Conservation (phyloP, 345 rosid species). For the Ceriops decandra region DNA sequence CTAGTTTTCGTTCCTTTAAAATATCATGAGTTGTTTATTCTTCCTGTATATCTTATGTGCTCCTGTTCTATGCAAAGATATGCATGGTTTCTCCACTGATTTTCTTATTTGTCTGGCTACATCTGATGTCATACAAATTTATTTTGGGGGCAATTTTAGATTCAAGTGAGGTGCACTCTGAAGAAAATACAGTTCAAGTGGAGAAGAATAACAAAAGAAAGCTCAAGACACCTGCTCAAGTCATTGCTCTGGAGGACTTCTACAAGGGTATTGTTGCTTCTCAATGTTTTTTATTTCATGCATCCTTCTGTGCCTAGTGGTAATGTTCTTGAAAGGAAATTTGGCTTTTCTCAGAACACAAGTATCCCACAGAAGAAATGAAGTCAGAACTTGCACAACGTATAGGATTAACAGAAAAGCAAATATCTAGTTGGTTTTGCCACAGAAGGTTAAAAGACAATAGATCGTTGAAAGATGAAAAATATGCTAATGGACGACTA, state of each 20-base stretch:
- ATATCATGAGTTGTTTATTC: not conserved
- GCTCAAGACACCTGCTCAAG: slow-evolving; percentile 74
- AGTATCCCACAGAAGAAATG: slow-evolving; percentile 80
- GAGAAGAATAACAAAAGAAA: slow-evolving; percentile 59
- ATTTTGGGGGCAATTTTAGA: slow-evolving; percentile 30
- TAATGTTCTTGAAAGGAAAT: slow-evolving; percentile 13
- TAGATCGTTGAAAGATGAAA: slow-evolving; percentile 56
- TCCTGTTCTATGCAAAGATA: not conserved
- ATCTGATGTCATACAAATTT: slow-evolving; percentile 1
- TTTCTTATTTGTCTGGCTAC: not conserved
- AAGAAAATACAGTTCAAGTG: slow-evolving; percentile 53
- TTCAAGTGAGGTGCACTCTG: slow-evolving; percentile 52
- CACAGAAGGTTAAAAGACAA: slow-evolving; percentile 92
- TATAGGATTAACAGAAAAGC: slow-evolving; percentile 82
- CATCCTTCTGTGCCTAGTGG: slow-evolving; percentile 2
- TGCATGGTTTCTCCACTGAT: not conserved
- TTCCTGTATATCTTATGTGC: not conserved
- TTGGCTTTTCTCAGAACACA: slow-evolving; percentile 48
- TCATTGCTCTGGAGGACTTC: slow-evolving; percentile 66
- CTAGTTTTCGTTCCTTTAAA: not conserved
- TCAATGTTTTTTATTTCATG: slow-evolving; percentile 16
- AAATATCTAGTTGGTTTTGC: slow-evolving; percentile 97
- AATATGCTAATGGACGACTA: slow-evolving; percentile 52
- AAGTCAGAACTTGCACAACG: slow-evolving; percentile 61
- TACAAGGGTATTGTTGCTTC: slow-evolving; percentile 56